A percentile compares a stretch with the other conserved stretches of the same genome.
Conservation (phyloP, 768 basidiomycete genomes). For the Suillus tomentosus region DNA sequence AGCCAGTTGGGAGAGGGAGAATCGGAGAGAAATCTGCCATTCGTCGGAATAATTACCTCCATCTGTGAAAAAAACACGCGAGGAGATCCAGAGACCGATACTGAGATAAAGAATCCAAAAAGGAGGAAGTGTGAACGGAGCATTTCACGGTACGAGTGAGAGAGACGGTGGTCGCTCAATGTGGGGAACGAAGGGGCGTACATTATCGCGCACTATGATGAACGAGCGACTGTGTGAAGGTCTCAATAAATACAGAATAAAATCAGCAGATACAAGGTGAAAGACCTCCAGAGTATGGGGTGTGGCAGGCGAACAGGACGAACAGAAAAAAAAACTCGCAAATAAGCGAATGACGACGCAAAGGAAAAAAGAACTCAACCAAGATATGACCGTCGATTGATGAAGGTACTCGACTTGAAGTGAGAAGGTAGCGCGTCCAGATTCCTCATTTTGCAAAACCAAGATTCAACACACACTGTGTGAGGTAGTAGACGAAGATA, state of each 20-base stretch:
- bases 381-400: no score
- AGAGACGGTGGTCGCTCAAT: not conserved
- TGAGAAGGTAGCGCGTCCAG: no score
- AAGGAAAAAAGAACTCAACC: no score
- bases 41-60: conserved; percentile 14
- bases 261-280: no score
- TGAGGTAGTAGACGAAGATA: no score
- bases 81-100: not conserved
- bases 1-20: conserved; percentile 3
- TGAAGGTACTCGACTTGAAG: no score
- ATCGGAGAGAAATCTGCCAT: not conserved
- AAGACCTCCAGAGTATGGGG: not conserved
- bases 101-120: not conserved
- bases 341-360: not conserved
- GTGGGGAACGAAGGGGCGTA: not conserved
- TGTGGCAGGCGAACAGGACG: not conserved
- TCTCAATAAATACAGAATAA: no score
- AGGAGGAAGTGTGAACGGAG: conserved; percentile 2
- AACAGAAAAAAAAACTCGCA: not conserved
- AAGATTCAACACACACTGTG: no score
- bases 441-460: no score
- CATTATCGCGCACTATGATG: no score
- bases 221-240: no score
- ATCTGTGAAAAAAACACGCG: not conserved
- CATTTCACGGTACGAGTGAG: not conserved